Conservation (phyloP, 2,329 filamentous ascomycete genomes). For the Colletotrichum sp. region DNA sequence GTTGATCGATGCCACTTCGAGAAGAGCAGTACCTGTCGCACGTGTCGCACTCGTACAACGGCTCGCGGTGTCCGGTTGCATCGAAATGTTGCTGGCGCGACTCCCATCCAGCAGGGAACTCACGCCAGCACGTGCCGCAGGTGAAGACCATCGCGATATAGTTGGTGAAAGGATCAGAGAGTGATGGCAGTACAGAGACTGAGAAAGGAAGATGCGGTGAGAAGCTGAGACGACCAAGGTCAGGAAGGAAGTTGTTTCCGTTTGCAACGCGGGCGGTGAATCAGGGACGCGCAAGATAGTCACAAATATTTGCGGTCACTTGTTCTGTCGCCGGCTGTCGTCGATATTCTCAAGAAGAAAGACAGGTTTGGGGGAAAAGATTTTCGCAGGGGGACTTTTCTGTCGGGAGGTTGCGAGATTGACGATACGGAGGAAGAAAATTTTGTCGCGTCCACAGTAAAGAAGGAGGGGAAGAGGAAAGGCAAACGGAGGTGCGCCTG, state of each 20-base stretch:
- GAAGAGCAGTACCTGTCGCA: conserved; percentile 29
- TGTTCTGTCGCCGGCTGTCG: too few species aligned
- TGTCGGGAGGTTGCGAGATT: background rate
- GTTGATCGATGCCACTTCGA: conserved; percentile 27
- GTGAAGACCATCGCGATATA: background rate
- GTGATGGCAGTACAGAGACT: background rate
- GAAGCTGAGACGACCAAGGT: too few species aligned
- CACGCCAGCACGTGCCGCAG: conserved; percentile 17
- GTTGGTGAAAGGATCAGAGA: background rate
- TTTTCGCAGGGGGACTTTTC: background rate
- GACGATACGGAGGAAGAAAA: background rate
- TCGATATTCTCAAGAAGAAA: background rate
- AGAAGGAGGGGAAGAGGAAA: background rate
- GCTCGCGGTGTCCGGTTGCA: background rate
- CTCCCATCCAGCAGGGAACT: conserved; percentile 17
- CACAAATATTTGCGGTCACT: rapidly evolving
- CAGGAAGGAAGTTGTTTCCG: background rate
- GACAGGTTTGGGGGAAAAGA: rapidly evolving
- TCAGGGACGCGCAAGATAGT: background rate
- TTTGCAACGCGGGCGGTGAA: background rate
- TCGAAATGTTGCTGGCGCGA: conserved; percentile 18
- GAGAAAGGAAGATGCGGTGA: background rate
- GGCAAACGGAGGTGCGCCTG: background rate
- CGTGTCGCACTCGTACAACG: conserved; percentile 24
- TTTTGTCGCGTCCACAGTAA: background rate